Evolutionary conservation across 2,329 filamentous ascomycete genomes (phyloP), one percentile per base, ranked within the genome.

Genomic region (Calonectria ilicicola): DNA sequence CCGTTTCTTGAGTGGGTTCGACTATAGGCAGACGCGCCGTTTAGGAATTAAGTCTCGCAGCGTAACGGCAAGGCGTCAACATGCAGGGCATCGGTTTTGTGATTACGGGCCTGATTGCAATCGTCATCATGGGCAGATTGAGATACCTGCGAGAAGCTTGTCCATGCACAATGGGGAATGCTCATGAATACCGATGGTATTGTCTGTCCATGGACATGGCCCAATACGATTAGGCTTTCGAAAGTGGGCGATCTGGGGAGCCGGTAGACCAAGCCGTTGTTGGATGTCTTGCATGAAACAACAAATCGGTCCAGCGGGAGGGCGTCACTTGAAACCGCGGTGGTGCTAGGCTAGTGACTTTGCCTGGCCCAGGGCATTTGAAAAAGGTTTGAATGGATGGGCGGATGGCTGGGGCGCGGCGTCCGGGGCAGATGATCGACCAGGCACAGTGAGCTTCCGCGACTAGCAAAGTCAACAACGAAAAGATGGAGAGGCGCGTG

Each of bases 251-350:
- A 17, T 35, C 42, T 44, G 44, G 29, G 44, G 21, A 35, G 58
- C 40, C 58, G 53, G 53, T 38, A 63, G 51, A 29, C 42, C 53
- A 60, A 58, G 62, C 62, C 42, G 47, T 23, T 62, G 63, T 53
- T 60, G 66, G 46, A 75, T 75, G 73, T 72, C 73, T 72, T 74
- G 73, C 73, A 75, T 72, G 35, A 60, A 60, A 60, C 53, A 21
- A 60, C 64, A 69, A 68, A 75, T 75, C 73, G 73, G 72, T 47
- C 63, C 66, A 75, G 72, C 72, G 72, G 73, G 72, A 51, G 44
- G 40, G 51, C 60, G 62, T 65, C 19, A 47, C 23, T 47, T 40
- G 67, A 51, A 49, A 44, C 46, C 15, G 35, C 58, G 46, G 35
- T 51, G 27, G 42, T 32, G 47, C 42, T 38, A 32, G 32, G 53